Base-by-base conservation (phyloP, 441 rosid species). In the Erysimum pusillum region DNA sequence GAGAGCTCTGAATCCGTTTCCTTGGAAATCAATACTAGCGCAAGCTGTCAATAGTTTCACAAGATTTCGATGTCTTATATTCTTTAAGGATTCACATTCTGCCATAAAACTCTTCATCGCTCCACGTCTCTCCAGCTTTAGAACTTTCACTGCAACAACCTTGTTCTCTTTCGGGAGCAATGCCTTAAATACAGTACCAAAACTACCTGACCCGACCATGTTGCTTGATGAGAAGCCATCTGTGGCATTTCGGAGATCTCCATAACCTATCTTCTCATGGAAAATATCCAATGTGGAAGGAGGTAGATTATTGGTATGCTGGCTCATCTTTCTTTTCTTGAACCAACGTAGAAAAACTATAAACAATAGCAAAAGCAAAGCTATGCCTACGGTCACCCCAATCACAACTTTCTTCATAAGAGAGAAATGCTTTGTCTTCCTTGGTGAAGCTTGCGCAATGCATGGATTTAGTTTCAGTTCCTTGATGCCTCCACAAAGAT, bases 91-190 rank as follows among this genome's bases (percentile, higher is more conserved):
- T 34, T 80, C 39, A 9, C 83, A 80, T 61, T 83, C 76, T 0
- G 73, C 82, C 35, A 77, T 5, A 49, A 80, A 80, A 6, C 83
- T 82, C 52, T 60, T 70, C n/a, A 71, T 8, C 3, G 82, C 80
- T 63, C 79, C 73, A 13, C 9, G 60, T 9, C 8, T 38, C 0
- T 5, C 38, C 4, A 77, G 9, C 22, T 74, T 77, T 1, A 75
- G 28, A 28, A 80, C 76, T 54, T 80, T 83, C 0, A 83, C 66
- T 0, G 76, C 70, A 9, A 58, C 56, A 42, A 8, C 9, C 1
- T 15, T 58, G 15, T 3, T 36, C 4, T 57, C n/a, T 5, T 2
- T 6, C 6, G 36, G 13, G 1, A 76, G 54, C 4, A 52, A 36
- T 25, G 66, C 80, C 18, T 75, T 70, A 38, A 39, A 70, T 4